phyloP scores from a whole-genome alignment of 108 stramenopile genomes.

The Asterionellopsis glacialis region DNA sequence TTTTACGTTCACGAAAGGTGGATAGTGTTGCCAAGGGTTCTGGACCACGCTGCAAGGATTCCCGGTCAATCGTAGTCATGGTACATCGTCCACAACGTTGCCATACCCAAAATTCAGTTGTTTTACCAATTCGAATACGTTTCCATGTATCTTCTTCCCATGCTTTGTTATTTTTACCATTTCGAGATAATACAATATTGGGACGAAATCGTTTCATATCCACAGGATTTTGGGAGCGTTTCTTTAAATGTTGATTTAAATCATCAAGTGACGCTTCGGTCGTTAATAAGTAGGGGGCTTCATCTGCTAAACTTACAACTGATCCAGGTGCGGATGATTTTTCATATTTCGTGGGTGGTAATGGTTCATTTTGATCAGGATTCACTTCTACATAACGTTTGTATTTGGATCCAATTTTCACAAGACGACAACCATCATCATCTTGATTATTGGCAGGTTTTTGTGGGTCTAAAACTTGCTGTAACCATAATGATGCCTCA shows the following conservation, averaged over 20 bases:
- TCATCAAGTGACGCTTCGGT: constrained; percentile 21
- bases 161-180: constrained; percentile 27
- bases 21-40: constrained; percentile 38
- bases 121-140: constrained; percentile 22
- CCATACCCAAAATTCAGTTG: constrained; percentile 41
- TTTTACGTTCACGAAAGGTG: constrained; percentile 38
- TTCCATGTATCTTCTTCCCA: no score
- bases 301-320: constrained; percentile 20
- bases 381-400: constrained; percentile 20
- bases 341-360: background rate
- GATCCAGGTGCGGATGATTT: constrained; percentile 7
- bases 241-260: constrained; percentile 26
- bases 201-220: constrained; percentile 50
- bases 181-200: constrained; percentile 42
- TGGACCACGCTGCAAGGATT: constrained; percentile 28
- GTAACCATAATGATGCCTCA: constrained; percentile 28
- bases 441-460: constrained; percentile 7
- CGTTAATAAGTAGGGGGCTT: constrained; percentile 35
- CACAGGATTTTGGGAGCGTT: constrained; percentile 15
- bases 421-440: constrained; percentile 20
- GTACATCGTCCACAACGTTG: constrained; percentile 50
- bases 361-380: constrained; percentile 28
- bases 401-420: constrained; percentile 18
- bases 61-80: constrained; percentile 45
- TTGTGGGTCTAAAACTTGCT: background rate